Conservation (phyloP, 495 filamentous ascomycete genomes). For the Neurospora hispaniola region DNA sequence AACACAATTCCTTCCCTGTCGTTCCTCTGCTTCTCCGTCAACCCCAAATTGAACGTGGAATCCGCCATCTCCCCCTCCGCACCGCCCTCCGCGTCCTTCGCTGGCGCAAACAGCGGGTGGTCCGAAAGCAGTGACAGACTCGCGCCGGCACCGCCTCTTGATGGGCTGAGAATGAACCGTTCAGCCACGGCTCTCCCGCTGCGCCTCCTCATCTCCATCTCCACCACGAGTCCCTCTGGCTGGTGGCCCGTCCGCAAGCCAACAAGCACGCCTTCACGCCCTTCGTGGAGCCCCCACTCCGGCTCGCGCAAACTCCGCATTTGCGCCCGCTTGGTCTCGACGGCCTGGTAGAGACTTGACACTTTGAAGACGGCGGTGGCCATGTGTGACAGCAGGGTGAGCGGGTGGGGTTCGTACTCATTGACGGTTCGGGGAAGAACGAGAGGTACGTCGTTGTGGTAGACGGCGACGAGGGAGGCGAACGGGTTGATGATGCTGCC, state of each 20-base stretch:
- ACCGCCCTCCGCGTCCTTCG: constrained; percentile 21
- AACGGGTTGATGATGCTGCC: constrained; percentile 43
- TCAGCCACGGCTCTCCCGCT: constrained; percentile 70
- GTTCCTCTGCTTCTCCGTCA: constrained; percentile 81
- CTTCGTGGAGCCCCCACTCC: constrained; percentile 64
- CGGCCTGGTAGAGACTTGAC: constrained; percentile 53
- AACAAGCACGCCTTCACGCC: constrained; percentile 60
- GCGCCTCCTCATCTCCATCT: constrained; percentile 75
- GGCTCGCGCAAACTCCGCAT: constrained; percentile 62
- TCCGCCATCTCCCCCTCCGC: constrained; percentile 43
- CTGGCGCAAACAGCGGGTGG: constrained; percentile 55
- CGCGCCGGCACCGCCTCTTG: constrained; percentile 20
- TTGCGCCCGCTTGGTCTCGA: constrained; percentile 54
- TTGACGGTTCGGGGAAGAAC: constrained; percentile 14
- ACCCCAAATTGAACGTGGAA: constrained; percentile 69
- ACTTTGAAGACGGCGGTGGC: constrained; percentile 40
- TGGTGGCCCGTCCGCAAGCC: constrained; percentile 32
- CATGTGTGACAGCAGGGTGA: constrained; percentile 46
- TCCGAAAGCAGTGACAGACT: constrained; percentile 65
- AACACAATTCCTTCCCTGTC: constrained; percentile 83
- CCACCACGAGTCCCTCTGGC: constrained; percentile 53
- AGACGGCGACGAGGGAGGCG: constrained; percentile 48
- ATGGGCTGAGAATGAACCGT: constrained; percentile 55
- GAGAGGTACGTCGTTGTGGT: constrained; percentile 56
- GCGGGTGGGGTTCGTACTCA: constrained; percentile 56